Conservation (phyloP, 441 rosid species). For the Brassica balearica region DNA sequence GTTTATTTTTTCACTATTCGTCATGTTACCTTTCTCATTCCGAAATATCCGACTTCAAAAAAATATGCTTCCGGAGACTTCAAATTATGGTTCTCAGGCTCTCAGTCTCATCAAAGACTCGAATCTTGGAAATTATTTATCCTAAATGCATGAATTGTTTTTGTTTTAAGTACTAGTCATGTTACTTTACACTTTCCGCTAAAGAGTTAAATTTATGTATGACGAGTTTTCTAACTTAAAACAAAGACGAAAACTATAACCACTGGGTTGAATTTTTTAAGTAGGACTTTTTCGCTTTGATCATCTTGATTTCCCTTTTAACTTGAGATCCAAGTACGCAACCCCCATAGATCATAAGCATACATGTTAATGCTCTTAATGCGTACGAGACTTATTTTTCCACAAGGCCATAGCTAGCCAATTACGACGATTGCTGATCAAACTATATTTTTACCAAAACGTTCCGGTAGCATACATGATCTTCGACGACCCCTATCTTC, state of each 20-base stretch:
- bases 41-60: background rate
- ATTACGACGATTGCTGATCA: background rate
- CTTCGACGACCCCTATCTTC: background rate
- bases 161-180: background rate
- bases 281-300: background rate
- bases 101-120: background rate
- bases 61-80: background rate
- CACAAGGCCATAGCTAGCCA: background rate
- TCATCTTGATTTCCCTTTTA: background rate
- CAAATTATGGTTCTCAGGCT: background rate
- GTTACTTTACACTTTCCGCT: background rate
- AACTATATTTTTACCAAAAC: background rate
- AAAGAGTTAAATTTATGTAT: background rate
- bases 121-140: background rate
- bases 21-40: slow-evolving; percentile 13
- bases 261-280: background rate
- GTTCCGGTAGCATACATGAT: background rate
- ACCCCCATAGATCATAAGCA: background rate
- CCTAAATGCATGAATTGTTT: background rate
- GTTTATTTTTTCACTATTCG: slow-evolving; percentile 11
- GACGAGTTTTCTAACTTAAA: background rate
- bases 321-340: background rate
- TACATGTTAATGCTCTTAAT: too few relatives aligned
- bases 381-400: background rate
- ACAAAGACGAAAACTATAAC: background rate